These are phyloP conservation scores for Candida palmyrensis DNA, from an alignment of 805 yeast genomes.

Conservation along the genomic window DNA sequence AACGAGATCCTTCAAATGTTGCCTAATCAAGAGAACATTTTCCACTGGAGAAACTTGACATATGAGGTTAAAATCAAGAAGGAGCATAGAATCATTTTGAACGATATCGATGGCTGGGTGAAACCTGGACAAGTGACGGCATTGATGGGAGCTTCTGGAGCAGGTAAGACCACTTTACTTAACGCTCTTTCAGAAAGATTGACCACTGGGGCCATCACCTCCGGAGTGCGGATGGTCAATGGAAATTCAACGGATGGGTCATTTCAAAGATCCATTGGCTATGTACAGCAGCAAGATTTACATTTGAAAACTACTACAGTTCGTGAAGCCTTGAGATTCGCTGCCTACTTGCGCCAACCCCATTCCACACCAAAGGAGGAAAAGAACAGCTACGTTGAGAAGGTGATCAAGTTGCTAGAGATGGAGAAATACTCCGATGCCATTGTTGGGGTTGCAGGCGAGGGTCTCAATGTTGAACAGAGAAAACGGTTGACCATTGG, in stretches of 20 bases:
- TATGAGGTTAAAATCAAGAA: constrained; percentile 62
- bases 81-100: constrained; percentile 56
- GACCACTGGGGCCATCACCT: constrained; percentile 19
- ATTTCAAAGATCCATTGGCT: constrained; percentile 29
- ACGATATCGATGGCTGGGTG: constrained; percentile 75
- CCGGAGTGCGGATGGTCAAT: constrained; percentile 32
- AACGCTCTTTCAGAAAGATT: constrained; percentile 31
- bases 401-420: constrained; percentile 19
- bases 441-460: constrained; percentile 29
- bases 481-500: constrained; percentile 30
- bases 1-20: constrained; percentile 16
- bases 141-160: constrained; percentile 51
- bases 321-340: constrained; percentile 21
- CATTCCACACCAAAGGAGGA: constrained; percentile 13
- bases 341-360: constrained; percentile 25
- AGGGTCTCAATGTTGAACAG: constrained; percentile 31
- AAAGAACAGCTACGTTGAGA: constrained; percentile 21
- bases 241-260: constrained; percentile 19
- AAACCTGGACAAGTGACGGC: constrained; percentile 82
- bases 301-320: constrained; percentile 28
- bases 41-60: constrained; percentile 75
- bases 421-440: constrained; percentile 26
- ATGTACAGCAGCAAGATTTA: constrained; percentile 30
- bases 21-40: constrained; percentile 39
- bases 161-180: constrained; percentile 42